Conservation (phyloP, 306 rosid genomes). For the Begonia loranthoides region DNA sequence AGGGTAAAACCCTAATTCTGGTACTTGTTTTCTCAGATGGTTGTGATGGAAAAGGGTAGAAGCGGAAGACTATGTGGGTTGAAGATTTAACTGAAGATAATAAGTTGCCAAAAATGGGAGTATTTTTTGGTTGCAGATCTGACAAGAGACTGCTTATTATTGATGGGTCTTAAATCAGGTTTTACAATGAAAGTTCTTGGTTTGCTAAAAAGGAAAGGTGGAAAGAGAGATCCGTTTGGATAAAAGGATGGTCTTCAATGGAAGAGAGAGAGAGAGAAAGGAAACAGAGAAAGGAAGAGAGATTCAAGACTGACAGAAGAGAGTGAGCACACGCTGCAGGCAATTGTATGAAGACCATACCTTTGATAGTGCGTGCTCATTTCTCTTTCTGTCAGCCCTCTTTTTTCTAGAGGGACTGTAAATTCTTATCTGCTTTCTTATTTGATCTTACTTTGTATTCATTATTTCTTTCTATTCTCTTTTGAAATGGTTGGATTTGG, state of each 20-base stretch:
- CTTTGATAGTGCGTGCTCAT: constrained; percentile 21
- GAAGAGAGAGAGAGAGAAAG: neutral
- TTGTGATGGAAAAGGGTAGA: neutral
- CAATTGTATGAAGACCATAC: constrained; percentile 15
- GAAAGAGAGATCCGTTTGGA: too few relatives aligned
- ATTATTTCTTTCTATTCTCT: too few relatives aligned
- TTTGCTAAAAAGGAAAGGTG: too few relatives aligned
- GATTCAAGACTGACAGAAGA: constrained; percentile 72
- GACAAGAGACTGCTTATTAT: neutral
- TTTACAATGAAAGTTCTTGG: too few relatives aligned
- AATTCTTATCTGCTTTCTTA: constrained; percentile 3
- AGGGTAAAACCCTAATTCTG: neutral
- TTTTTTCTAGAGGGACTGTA: neutral
- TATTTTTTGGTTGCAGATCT: neutral
- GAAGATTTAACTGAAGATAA: too few relatives aligned
- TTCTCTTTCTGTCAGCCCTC: constrained; percentile 18
- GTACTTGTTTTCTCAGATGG: neutral
- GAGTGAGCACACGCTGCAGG: constrained; percentile 76
- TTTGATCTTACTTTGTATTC: neutral
- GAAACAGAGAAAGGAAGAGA: constrained; percentile 8
- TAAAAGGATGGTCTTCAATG: neutral
- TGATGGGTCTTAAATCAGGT: neutral
- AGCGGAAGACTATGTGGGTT: neutral
- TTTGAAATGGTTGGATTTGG: too few relatives aligned
- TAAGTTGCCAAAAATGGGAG: constrained; percentile 1